Base-by-base conservation (phyloP, 1,284 basidiomycete genomes). In the Leccinum huronense region DNA sequence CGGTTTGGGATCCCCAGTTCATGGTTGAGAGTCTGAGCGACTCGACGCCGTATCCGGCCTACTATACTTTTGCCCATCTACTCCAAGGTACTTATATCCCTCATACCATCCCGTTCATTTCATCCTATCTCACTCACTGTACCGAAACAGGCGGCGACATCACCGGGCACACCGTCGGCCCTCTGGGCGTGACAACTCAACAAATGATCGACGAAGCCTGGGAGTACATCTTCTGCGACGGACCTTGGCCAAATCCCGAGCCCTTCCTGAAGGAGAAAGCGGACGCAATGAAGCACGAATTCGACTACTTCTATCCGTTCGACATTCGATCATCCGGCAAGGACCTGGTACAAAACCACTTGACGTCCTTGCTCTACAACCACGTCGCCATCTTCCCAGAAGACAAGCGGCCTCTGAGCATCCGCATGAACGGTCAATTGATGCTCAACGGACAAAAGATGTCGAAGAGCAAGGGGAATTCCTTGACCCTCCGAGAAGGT, bases 381-480 rank as follows among this genome's bases (percentile, higher is more conserved):
- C 97, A 99, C 79, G 88, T 93, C 31, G 96, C 97, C 3, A 79
- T 99, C 58, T 98, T 99, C 87, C 87, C 93, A 55, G 94, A 95
- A 77, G 85, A 95, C 73, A 94, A 96, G 78, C 96, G 94, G 94
- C 97, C 97, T 1, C 73, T 86, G 68, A 89, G 92, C 69, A 94
- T 99, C 83, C 90, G 97, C 34, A 90, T 92, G 63, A 99, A 99
- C 76, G 97, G 97, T 0, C 97, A 99, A 76, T 79, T 99, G 80
- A 93, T 97, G 92, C 80, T 99, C 76, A 99, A 99, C 79, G 97
- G 97, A 42, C 92, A 96, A 83, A 99, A 99, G 84, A 99, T 99
- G 97, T 90, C 88, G 64, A 98, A 99, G 86, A 94, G 92, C 77
- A 97, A 93, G 56, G 97, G 94, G 14, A 95, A 95, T 76, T 91